Percentiles rank a stretch among this genome's conserved stretches.
These are phyloP conservation scores for Hericium erinaceus DNA, from an alignment of 768 basidiomycete genomes.

Conservation along the genomic window DNA sequence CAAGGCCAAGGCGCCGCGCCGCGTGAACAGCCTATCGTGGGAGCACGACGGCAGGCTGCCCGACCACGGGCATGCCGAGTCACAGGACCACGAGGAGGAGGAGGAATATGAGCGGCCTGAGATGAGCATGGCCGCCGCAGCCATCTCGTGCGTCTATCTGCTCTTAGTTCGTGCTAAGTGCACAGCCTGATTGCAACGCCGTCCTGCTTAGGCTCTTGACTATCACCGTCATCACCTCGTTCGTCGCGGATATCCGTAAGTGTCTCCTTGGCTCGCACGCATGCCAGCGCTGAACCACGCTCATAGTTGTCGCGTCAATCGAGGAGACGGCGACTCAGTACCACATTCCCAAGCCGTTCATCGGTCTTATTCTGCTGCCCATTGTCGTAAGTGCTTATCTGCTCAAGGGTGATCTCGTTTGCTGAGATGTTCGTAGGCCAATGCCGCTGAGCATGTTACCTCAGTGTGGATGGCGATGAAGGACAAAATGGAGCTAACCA, in stretches of 20 bases:
- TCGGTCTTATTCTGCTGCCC: constrained; percentile 79
- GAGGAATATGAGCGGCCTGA: constrained; percentile 32
- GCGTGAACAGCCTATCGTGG: too few species aligned
- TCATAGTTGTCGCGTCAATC: constrained; percentile 77
- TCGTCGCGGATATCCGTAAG: constrained; percentile 83
- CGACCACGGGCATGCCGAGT: neutral
- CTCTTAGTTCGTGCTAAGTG: neutral
- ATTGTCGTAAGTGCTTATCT: constrained; percentile 55
- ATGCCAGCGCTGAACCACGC: neutral
- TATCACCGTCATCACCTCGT: constrained; percentile 75
- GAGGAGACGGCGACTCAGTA: constrained; percentile 83
- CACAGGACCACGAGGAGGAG: constrained; percentile 3
- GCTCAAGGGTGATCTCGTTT: neutral
- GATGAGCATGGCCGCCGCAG: constrained; percentile 70
- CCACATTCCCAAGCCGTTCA: constrained; percentile 75
- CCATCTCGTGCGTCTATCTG: constrained; percentile 30
- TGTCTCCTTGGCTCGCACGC: constrained; percentile 11
- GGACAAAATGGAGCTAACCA: constrained; percentile 61
- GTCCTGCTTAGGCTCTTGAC: constrained; percentile 43
- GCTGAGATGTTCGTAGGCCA: constrained; percentile 37
- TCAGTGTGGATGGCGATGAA: constrained; percentile 88
- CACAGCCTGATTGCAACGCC: neutral
- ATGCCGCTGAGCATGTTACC: constrained; percentile 80
- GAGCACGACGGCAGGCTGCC: neutral
- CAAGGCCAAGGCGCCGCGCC: constrained; percentile 14